Evolutionary conservation across 1,139 yeast species (phyloP).

Genomic region (Pichia sp.): DNA sequence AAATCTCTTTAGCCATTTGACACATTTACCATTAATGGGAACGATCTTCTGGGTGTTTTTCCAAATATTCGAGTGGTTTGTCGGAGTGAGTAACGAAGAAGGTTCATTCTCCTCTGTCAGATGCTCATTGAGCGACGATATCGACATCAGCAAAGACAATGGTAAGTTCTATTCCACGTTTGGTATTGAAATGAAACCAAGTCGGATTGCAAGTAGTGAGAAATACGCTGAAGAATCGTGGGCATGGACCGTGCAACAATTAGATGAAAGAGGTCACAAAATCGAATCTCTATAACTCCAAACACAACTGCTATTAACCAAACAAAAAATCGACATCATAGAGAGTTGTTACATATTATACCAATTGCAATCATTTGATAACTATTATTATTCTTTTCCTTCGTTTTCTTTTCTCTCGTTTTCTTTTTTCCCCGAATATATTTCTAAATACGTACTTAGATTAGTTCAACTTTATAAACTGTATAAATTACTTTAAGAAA

Average conservation of each 20-base stretch:
- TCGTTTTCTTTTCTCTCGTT: too few species aligned
- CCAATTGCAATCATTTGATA: too few species aligned
- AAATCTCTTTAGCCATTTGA: constrained; percentile 70
- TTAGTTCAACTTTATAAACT: too few species aligned
- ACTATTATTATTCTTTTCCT: too few species aligned
- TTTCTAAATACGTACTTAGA: too few species aligned
- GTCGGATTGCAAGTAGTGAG: constrained; percentile 56
- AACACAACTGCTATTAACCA: too few species aligned
- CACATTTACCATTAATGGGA: constrained; percentile 75
- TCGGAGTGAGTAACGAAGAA: constrained; percentile 71
- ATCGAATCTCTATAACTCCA: constrained; percentile 32
- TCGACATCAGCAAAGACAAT: constrained; percentile 53
- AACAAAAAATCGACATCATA: too few species aligned
- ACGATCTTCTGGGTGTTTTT: constrained; percentile 66
- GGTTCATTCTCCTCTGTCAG: constrained; percentile 68
- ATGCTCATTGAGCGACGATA: constrained; percentile 57
- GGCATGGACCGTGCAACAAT: constrained; percentile 76
- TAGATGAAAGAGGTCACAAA: constrained; percentile 48
- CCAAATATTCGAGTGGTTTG: constrained; percentile 61
- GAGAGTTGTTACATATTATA: too few species aligned
- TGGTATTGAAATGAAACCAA: constrained; percentile 55
- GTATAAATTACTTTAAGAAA: too few species aligned
- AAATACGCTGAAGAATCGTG: constrained; percentile 70
- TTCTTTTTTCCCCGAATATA: not conserved
- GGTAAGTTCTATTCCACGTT: constrained; percentile 68